Base-by-base conservation (phyloP, 805 yeast species). In the Komagataella kurtzmanii region DNA sequence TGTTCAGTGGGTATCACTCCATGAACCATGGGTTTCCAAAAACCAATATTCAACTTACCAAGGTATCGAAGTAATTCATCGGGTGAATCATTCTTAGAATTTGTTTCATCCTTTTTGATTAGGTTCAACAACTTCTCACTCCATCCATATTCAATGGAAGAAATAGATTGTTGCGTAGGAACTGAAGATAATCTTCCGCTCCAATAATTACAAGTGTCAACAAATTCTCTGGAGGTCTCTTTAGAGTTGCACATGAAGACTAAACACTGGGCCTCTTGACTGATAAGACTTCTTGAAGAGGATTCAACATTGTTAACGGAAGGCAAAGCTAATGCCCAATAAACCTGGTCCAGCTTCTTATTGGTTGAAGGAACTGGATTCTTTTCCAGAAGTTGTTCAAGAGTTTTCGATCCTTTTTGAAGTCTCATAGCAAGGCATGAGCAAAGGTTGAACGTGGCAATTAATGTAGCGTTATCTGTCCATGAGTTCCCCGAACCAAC, bases 111-210 rank as follows among this genome's bases (percentile, higher is more conserved):
- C 10, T 62, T 53, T 30, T 47, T 18, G n/a, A 17, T 3, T 14
- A 50, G 46, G 8, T 44, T 30, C 7, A 58, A 17, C 36, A 62
- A 17, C 19, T 55, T 56, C n/a, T 53, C 61, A 24, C 73, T 72
- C 96, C 96, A 88, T 2, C 96, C 96, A 61, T 80, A 88, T 62
- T 89, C 95, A 53, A 82, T 76, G 5, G 91, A 81, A 2, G 88
- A 80, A 36, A 86, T 73, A 55, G 84, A 80, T 52, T 80, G 83
- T 59, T 82, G 85, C 0, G 81, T 73, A 3, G 96, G 96, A 18
- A 87, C 82, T 14, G 89, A 83, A 6, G 95, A 83, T 44, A 85
- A 76, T 56, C 93, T 76, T 1, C 91, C 86, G 2, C 95, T 87
- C 96, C 97, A 89, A 63, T 86, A 89, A 64, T 88, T 89, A 65